Evolutionary conservation across 192 early-diverging fungal species (phyloP), one percentile per base, ranked within the genome.

Genomic region (Cetraspora pellucida): DNA sequence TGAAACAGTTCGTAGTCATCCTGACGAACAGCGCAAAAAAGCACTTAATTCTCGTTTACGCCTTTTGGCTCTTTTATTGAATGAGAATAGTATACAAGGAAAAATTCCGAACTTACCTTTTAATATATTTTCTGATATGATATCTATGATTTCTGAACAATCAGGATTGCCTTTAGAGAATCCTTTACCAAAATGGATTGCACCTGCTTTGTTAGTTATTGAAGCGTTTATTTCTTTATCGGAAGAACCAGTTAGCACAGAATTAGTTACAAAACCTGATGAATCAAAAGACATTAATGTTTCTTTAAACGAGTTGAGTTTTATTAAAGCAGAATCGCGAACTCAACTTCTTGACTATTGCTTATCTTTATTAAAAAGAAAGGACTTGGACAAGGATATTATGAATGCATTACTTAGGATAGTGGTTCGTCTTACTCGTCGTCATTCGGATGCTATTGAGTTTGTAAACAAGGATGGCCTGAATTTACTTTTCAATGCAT

Each of bases 371-470:
- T 74, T 88, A 13, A 79, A 77, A 44, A 80, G 79, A 25, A 44
- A 80, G 2, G 78, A 83, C 0, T 77, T 84, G 37, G 73, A 79
- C 46, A 86, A 83, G 63, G 85, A 88, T 71, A 82, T 86, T 60
- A 74, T 82, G 2, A 86, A 94, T 79, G 90, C 95, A 19, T 81
- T 93, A 43, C 85, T 98, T 65, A 86, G 94, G 6, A 87, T 96
- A 27, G 81, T 93, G 8, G 92, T 95, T 13, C 88, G 93, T n/a
- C 82, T 98, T 46, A 96, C 96, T 43, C 88, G 95, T 43, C 79
- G 85, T 23, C 85, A 90, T 68, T 75, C 75, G 0, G 77, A 87
- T 14, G 93, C 93, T 2, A 77, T 85, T 27, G 82, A 87, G 65
- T 94, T 98, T 74, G 82, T 95, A 45, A 83, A 89, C 6, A 81